These are phyloP conservation scores for Halophytophthora batemanensis DNA, from an alignment of 352 stramenopile species.

Conservation along the genomic window DNA sequence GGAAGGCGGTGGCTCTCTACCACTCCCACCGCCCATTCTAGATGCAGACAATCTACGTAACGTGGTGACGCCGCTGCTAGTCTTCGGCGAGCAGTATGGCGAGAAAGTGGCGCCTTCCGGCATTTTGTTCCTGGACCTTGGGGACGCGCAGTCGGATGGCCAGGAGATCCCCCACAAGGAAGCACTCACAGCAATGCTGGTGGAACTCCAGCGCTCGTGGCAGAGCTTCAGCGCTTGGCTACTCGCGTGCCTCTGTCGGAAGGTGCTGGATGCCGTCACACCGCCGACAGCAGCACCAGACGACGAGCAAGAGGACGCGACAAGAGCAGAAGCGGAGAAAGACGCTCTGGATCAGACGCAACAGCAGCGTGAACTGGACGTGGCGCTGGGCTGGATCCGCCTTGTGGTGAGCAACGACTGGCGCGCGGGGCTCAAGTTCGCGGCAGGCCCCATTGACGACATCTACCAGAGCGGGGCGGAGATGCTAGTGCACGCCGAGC, in stretches of 20 bases:
- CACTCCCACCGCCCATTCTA: constrained; percentile 9
- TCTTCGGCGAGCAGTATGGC: constrained; percentile 50
- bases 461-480: constrained; percentile 57
- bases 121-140: constrained; percentile 35
- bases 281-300: constrained; percentile 9
- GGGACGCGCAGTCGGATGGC: constrained; percentile 2
- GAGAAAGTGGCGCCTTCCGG: constrained; percentile 42
- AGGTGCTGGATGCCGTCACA: constrained; percentile 29
- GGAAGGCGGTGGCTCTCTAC: too few relatives aligned
- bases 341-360: background rate
- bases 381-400: constrained; percentile 56
- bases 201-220: constrained; percentile 56
- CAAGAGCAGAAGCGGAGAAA: constrained; percentile 4
- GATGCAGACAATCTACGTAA: constrained; percentile 56
- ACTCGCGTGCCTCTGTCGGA: constrained; percentile 46
- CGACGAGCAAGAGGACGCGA: constrained; percentile 3
- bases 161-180: constrained; percentile 23
- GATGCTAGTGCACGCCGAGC: constrained; percentile 40
- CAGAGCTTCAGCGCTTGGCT: constrained; percentile 47
- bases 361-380: constrained; percentile 26
- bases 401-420: constrained; percentile 64
- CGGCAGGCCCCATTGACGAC: constrained; percentile 51
- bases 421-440: constrained; percentile 61
- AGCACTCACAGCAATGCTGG: constrained; percentile 33
- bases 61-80: constrained; percentile 60